Percentiles rank a stretch among this genome's conserved stretches.
Evolutionary conservation across 2,329 filamentous ascomycete species (phyloP).

Genomic region (Fusarium oxysporum): DNA sequence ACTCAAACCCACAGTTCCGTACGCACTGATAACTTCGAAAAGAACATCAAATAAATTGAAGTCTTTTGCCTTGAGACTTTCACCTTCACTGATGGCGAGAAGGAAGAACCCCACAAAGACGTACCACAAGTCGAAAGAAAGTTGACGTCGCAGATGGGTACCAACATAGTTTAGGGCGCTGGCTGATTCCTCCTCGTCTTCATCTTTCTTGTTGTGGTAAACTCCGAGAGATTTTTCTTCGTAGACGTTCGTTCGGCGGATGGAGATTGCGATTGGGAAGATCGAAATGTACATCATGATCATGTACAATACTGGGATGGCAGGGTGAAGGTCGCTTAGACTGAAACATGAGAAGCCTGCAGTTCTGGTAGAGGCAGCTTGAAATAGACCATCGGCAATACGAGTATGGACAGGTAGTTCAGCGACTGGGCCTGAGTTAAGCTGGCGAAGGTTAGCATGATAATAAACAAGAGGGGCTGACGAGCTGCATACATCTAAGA

Average conservation of each 20-base stretch:
- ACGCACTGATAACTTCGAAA: slow-evolving; percentile 90
- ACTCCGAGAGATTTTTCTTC: slow-evolving; percentile 89
- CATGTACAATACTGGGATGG: slow-evolving; percentile 92
- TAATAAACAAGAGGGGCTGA: background rate
- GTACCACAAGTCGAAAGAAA: slow-evolving; percentile 98
- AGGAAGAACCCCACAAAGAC: slow-evolving; percentile 94
- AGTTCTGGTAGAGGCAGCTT: slow-evolving; percentile 88
- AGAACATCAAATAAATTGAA: slow-evolving; percentile 78
- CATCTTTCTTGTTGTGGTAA: slow-evolving; percentile 65
- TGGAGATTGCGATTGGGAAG: slow-evolving; percentile 94
- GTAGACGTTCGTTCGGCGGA: slow-evolving; percentile 95
- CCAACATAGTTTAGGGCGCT: slow-evolving; percentile 85
- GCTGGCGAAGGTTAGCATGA: slow-evolving; percentile 56
- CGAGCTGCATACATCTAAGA: slow-evolving; percentile 78
- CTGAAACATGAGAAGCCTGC: slow-evolving; percentile 89
- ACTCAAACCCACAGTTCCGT: slow-evolving; percentile 92
- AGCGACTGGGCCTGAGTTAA: slow-evolving; percentile 77
- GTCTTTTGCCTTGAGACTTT: slow-evolving; percentile 69
- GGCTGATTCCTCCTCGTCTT: slow-evolving; percentile 58
- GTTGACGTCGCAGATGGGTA: slow-evolving; percentile 88
- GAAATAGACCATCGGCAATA: slow-evolving; percentile 88
- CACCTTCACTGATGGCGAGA: slow-evolving; percentile 88
- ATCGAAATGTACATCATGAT: slow-evolving; percentile 99
- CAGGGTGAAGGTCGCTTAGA: slow-evolving; percentile 82
- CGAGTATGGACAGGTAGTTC: slow-evolving; percentile 77